phyloP scores from a whole-genome alignment of 2,329 filamentous ascomycete species.

The Aspergillus novofumigatus region DNA sequence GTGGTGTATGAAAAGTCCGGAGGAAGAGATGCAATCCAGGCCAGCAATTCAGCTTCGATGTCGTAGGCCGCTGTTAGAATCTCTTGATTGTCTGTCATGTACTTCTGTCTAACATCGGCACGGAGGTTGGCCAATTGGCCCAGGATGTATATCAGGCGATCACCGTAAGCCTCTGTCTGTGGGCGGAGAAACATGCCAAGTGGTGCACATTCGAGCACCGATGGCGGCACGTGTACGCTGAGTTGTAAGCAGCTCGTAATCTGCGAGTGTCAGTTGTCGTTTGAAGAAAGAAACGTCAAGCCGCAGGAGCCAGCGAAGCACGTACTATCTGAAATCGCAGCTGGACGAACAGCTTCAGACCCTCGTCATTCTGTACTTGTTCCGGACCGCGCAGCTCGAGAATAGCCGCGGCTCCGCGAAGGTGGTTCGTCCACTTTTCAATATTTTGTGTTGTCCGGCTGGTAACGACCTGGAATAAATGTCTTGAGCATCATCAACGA shows the following conservation, averaged over 20 bases:
- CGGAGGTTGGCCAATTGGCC: conserved; percentile 31
- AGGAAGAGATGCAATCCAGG: conserved; percentile 28
- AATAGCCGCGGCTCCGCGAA: conserved; percentile 58
- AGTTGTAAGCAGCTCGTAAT: conserved; percentile 35
- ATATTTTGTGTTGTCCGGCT: conserved; percentile 44
- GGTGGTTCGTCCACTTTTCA: conserved; percentile 54
- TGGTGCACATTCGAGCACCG: conserved; percentile 29
- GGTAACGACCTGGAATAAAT: conserved; percentile 30
- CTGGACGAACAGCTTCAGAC: conserved; percentile 52
- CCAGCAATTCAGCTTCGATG: conserved; percentile 32
- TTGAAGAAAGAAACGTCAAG: neutral
- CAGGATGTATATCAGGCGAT: conserved; percentile 26
- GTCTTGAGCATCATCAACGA: neutral
- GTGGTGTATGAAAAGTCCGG: conserved; percentile 26
- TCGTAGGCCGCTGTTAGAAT: conserved; percentile 29
- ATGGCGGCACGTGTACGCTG: conserved; percentile 26
- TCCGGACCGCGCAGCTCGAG: conserved; percentile 42
- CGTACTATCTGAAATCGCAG: conserved; percentile 55
- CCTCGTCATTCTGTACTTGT: conserved; percentile 40
- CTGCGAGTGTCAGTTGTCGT: conserved; percentile 18
- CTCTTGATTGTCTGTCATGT: conserved; percentile 21
- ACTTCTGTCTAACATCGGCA: conserved; percentile 27
- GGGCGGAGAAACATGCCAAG: conserved; percentile 27
- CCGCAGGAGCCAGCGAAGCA: neutral
- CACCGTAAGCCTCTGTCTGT: conserved; percentile 23